Conservation (phyloP, 1,139 yeast genomes). For the Sugiyamaella pinicola region DNA sequence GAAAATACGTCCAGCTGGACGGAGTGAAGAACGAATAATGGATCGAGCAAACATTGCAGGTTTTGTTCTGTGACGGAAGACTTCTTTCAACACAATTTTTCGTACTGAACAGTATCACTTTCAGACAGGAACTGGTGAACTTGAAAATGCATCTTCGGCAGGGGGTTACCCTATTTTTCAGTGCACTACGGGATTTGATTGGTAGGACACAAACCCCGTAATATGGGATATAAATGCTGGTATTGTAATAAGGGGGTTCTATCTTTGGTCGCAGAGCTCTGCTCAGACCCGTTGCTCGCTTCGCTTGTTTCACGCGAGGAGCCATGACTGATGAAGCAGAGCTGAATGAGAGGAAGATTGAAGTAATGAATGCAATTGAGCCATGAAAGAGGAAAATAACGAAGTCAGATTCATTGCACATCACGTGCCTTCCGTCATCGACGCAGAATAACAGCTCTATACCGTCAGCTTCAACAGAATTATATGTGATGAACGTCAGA, state of each 20-base stretch:
- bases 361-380: too few relatives aligned
- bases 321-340: too few relatives aligned
- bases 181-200: conserved; percentile 15
- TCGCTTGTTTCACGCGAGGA: too few relatives aligned
- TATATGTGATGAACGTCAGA: too few relatives aligned
- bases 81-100: conserved; percentile 2
- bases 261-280: background rate
- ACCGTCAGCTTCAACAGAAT: too few relatives aligned
- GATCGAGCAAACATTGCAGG: conserved; percentile 33
- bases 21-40: conserved; percentile 44
- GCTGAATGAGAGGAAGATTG: too few relatives aligned
- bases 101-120: conserved; percentile 1
- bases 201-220: conserved; percentile 7
- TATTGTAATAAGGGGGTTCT: background rate
- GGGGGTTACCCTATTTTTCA: conserved; percentile 18
- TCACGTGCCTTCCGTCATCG: too few relatives aligned
- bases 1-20: conserved; percentile 61
- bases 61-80: conserved; percentile 2
- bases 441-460: too few relatives aligned
- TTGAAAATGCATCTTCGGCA: conserved; percentile 13
- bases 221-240: background rate
- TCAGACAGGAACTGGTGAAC: conserved; percentile 10
- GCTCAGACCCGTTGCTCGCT: too few relatives aligned
- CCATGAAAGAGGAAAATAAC: too few relatives aligned
- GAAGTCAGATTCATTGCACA: too few relatives aligned